Percentiles rank a stretch among this genome's conserved stretches.
Conservation (phyloP, 257 asterid genomes). For the Forsythia suspensa region DNA sequence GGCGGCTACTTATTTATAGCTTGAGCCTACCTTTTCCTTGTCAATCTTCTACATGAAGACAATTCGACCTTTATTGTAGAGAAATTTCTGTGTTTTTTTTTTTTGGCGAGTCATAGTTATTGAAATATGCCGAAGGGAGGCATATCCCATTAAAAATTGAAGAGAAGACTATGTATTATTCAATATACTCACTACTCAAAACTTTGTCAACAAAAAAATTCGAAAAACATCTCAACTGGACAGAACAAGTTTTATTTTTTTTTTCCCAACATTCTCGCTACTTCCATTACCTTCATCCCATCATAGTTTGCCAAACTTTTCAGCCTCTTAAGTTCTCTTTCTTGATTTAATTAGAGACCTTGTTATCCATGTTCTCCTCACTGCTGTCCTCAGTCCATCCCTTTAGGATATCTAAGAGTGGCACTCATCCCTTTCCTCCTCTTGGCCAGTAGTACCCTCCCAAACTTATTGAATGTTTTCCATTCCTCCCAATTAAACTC, state of each 20-base stretch:
- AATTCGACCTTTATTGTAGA: not conserved
- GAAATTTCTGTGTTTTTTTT: not conserved
- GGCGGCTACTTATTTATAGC: not conserved
- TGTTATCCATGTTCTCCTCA: not conserved
- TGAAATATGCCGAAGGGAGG: not conserved
- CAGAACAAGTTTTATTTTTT: not conserved
- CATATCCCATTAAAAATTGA: not conserved
- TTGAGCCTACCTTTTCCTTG: not conserved
- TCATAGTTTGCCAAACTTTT: not conserved
- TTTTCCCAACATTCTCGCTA: not conserved
- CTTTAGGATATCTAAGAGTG: not conserved
- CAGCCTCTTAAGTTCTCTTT: not conserved
- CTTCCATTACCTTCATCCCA: not conserved
- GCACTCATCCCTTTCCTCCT: not conserved
- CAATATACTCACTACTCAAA: not conserved
- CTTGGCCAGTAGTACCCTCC: not conserved
- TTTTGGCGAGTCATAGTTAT: not conserved
- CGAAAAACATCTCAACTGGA: not conserved
- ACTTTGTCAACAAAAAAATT: too few species aligned
- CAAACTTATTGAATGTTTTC: not conserved
- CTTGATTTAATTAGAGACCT: not conserved
- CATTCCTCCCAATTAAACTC: not conserved
- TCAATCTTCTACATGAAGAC: not conserved
- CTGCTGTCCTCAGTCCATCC: not conserved
- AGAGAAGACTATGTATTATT: not conserved